Evolutionary conservation across 2,329 filamentous ascomycete species (phyloP), one percentile per base, ranked within the genome.

Genomic region (Colletotrichum spaethianum): DNA sequence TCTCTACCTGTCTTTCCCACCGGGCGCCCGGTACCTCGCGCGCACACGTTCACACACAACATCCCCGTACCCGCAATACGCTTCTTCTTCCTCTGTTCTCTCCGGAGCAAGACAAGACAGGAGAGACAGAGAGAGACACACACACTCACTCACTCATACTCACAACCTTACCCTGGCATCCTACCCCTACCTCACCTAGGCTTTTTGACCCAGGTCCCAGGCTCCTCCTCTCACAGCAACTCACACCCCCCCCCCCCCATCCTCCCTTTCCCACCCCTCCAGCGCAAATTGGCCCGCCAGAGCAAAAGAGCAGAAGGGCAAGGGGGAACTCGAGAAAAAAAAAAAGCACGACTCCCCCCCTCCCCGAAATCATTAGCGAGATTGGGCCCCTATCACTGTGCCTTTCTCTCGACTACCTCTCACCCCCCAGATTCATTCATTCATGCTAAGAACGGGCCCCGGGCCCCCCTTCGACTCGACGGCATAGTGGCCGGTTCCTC

Each of bases 331-430:
- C 31, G 31, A 69, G 59, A 44, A 5, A 28, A 60, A 53, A 70
- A 68, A 65, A 76, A 75, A 75, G 74, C 77, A 76, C 74, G 72
- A 74, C 68, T 77, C 76, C 76, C 31, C 42, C 46, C 77, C 76
- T 76, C 23, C 40, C 60, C 44, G n/a, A 50, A 57, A 38, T 77
- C 78, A 75, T 81, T 83, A 84, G 82, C 81, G 82, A 84, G 76
- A 84, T 84, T 84, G 78, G 77, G 73, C 78, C 77, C 78, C 79
- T 79, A 80, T 81, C 77, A 56, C 55, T n/a, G 44, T 38, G 28
- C 28, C 28, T 53, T 55, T 75, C 75, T 77, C 76, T 73, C 76
- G 77, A 72, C 75, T 59, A 23, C 74, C 75, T 78, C 72, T 75
- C 76, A 76, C 74, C 56, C 76, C 76, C 79, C 74, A 73, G 77